Evolutionary conservation across 768 basidiomycete species (phyloP).

Genomic region (Heimioporus sp.): DNA sequence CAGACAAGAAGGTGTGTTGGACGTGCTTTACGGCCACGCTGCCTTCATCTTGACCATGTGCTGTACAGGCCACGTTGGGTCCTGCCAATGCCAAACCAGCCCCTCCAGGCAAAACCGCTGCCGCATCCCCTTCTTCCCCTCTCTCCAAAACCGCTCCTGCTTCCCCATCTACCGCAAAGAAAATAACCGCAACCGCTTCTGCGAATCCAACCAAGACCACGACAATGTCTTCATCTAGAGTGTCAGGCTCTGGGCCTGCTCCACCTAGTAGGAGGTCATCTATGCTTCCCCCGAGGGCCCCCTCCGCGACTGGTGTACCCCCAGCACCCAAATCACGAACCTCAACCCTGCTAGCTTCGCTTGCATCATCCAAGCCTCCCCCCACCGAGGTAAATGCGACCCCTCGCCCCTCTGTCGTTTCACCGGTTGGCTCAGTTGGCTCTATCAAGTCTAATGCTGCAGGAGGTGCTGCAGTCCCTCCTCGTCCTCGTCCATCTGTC

Average conservation of each 20-base stretch:
- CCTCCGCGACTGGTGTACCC: slow-evolving; percentile 38
- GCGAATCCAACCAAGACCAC: slow-evolving; percentile 32
- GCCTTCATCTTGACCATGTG: slow-evolving; percentile 27
- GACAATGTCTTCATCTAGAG: slow-evolving; percentile 32
- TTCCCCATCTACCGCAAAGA: slow-evolving; percentile 30
- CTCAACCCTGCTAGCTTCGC: slow-evolving; percentile 26
- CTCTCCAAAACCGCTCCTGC: slow-evolving; percentile 28
- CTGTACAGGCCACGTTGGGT: slow-evolving; percentile 61
- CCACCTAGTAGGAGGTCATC: slow-evolving; percentile 33
- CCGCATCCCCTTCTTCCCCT: slow-evolving; percentile 30
- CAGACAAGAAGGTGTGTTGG: slow-evolving; percentile 65
- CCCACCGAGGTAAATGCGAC: slow-evolving; percentile 23
- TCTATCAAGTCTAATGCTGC: slow-evolving; percentile 45
- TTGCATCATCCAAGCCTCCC: slow-evolving; percentile 20
- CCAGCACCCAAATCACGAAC: slow-evolving; percentile 39
- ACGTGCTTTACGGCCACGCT: slow-evolving; percentile 15
- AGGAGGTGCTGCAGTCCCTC: slow-evolving; percentile 23
- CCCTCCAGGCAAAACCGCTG: slow-evolving; percentile 41
- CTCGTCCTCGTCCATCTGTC: slow-evolving; percentile 64
- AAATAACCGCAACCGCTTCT: slow-evolving; percentile 26
- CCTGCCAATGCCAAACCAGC: slow-evolving; percentile 49
- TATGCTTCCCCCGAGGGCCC: slow-evolving; percentile 34
- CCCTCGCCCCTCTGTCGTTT: slow-evolving; percentile 51
- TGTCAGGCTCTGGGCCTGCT: slow-evolving; percentile 27
- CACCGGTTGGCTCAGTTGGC: slow-evolving; percentile 51